phyloP scores from a whole-genome alignment of 108 stramenopile species.

The Cyclotella atomus region DNA sequence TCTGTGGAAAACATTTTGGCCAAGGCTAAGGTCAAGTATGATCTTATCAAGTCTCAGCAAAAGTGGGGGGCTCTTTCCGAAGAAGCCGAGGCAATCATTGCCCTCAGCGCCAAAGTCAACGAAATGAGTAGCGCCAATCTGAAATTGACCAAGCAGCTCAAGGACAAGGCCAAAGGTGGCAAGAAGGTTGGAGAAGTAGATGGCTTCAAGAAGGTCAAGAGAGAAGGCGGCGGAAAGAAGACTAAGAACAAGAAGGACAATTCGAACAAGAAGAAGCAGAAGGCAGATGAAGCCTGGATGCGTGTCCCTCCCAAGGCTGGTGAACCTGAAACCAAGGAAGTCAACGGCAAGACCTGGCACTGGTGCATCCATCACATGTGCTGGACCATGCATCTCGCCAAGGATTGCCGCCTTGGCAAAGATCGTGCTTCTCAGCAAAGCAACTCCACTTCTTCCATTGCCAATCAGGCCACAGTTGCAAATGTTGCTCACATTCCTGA shows the following conservation, averaged over 20 bases:
- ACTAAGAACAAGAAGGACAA: not conserved
- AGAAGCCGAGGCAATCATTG: not conserved
- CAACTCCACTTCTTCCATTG: not conserved
- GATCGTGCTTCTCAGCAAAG: not conserved
- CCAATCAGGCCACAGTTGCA: not conserved
- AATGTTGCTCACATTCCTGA: not conserved
- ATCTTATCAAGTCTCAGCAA: not conserved
- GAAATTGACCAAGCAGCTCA: not conserved
- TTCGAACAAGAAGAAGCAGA: not conserved
- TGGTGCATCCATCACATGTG: constrained; percentile 6
- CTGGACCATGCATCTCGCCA: not conserved
- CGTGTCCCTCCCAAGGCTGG: not conserved
- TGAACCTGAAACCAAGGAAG: not conserved
- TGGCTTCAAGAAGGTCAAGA: not conserved
- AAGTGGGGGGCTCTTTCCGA: not conserved
- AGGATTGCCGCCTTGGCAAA: not conserved
- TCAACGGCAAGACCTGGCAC: not conserved
- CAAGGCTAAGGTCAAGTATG: constrained; percentile 8
- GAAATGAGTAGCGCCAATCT: not conserved
- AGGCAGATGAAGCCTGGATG: not conserved
- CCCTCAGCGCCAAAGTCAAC: not conserved
- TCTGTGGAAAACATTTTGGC: not conserved
- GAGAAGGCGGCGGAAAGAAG: not conserved
- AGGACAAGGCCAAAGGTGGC: not conserved
- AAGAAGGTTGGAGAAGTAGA: not conserved